Conservation (phyloP, 345 rosid genomes). For the Mangifera indica region DNA sequence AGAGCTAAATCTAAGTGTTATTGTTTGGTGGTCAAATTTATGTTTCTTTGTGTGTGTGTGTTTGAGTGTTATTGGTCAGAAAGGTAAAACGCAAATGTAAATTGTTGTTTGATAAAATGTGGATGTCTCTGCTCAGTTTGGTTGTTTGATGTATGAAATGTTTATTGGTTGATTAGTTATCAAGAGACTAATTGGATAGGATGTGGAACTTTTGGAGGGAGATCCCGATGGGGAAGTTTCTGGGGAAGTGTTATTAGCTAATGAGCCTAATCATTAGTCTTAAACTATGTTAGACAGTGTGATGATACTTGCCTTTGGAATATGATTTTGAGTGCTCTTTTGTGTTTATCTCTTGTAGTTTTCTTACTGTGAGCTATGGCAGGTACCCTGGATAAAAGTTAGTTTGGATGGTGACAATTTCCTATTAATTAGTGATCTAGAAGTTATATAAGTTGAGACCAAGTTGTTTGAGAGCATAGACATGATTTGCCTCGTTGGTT, state of each 20-base stretch:
- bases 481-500: background rate
- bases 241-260: background rate
- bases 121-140: background rate
- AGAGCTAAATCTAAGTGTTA: background rate
- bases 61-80: background rate
- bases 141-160: background rate
- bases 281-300: background rate
- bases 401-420: background rate
- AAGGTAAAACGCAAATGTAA: background rate
- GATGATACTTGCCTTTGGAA: background rate
- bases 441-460: background rate
- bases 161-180: background rate
- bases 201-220: background rate
- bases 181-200: background rate
- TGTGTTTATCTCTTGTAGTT: background rate
- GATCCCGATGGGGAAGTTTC: background rate
- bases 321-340: conserved; percentile 4
- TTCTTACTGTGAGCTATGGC: background rate
- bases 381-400: background rate
- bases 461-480: background rate
- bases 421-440: background rate
- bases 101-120: background rate
- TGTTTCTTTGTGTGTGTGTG: background rate
- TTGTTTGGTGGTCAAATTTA: background rate
- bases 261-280: background rate